Base-by-base conservation (phyloP, 768 basidiomycete genomes). In the Clitopilus hobsonii region DNA sequence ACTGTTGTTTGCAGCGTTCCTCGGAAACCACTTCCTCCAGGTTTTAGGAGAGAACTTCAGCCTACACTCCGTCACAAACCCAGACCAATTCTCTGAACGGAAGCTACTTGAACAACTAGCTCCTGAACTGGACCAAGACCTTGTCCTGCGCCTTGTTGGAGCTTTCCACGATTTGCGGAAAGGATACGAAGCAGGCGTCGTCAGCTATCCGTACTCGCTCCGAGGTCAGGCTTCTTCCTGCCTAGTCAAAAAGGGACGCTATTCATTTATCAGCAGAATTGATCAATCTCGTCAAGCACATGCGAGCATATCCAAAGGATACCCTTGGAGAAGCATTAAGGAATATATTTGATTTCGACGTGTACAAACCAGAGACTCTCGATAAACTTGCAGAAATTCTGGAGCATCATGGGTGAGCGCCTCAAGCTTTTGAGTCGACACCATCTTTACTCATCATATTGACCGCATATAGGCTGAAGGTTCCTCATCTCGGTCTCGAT, bases 21-120 rank as follows among this genome's bases (percentile, higher is more conserved):
- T 88, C 22, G 85, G 85, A 1, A 88, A 88, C 57, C 84, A 88
- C 63, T 88, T 88, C 71, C 67, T 86, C 20, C 85, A 88, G 60
- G 85, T 88, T 13, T 74, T 86, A 2, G 85, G 85, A 2, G 85
- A 88, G 65, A 83, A 81, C 61, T 86, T 88, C 65, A 83, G 83
- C 58, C 74, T 79, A 23, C 85, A 86, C 66, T 78, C 84, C 1
- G 79, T 88, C 23, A 78, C 80, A 18, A 88, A 88, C 61, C 85
- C 85, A 0, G 85, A 88, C 61, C 76, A 81, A 64, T 74, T 75
- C 16, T 86, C 85, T n/a, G 85, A 88, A 61, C 69, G 79, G 38
- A 80, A 71, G 61, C 71, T 88, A 6, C 69, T 88, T 24, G 65
- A 75, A 1, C 83, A 86, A 59, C 73, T 88, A 16, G 85, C 84